Base-by-base conservation (phyloP, 768 basidiomycete genomes). In the Boletus rubroflammeus region DNA sequence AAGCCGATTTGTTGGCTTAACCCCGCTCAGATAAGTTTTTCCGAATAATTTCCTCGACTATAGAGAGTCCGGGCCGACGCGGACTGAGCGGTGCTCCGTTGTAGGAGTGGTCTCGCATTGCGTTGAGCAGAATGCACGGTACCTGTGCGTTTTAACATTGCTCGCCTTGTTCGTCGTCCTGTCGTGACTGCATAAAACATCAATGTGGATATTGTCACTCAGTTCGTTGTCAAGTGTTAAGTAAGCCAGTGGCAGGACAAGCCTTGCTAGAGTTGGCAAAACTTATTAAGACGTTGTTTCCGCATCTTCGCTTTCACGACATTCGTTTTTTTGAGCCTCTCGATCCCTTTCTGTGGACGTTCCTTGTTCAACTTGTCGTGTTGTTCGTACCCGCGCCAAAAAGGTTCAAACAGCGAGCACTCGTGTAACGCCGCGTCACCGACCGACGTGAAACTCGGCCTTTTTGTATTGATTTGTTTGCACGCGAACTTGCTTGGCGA, bases 381-480 rank as follows among this genome's bases (percentile, higher is more conserved):
- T 50, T n/a, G 14, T 25, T 25, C 25, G 21, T 34, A 14, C 17
- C 4, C 36, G 45, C 51, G 14, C 28, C 15, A 32, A 32, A 31
- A n/a, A 7, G 34, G 45, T 36, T 40, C 36, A 54, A 15, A 41
- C 5, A 10, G 25, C 13, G 15, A 11, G 23, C 40, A 41, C n/a
- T n/a, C 28, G 40, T 23, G 63, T 62, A 58, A 68, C 62, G 63
- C 58, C 45, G 57, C 51, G 60, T 57, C n/a, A n/a, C n/a, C n/a
- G n/a, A n/a, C n/a, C n/a, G 51, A 54, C 62, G 48, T 57, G 58
- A 62, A 62, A 58, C 59, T 38, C 17, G 40, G 34, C 7, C 32
- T 21, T 54, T 47, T 64, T 72, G 70, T 72, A 10, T 72, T 70
- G 70, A 64, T 59, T 41, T 70, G 62, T 70, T 70, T 70, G 51